Base-by-base conservation (phyloP, 345 rosid genomes). In the Kandelia obovata region DNA sequence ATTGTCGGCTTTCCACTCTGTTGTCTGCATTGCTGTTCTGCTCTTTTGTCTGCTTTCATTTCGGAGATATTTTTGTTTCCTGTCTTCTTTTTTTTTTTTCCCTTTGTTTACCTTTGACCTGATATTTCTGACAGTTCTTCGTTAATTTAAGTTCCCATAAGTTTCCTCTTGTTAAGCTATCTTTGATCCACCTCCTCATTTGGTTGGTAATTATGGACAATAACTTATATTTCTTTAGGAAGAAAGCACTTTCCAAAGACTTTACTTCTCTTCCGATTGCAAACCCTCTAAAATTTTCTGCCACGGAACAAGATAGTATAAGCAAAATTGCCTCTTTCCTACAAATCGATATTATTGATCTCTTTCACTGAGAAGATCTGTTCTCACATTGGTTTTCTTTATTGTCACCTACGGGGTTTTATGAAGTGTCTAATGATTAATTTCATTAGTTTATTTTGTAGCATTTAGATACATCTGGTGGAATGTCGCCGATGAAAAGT, bases 31-130 rank as follows among this genome's bases (percentile, higher is more conserved):
- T 21, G 21, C 21, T 21, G 21, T 21, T 21, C 21, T 21, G 21
- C 35, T 32, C 9, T 59, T 51, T 47, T 69, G 53, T 69, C 52
- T 47, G 53, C 69, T 21, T 49, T 15, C 6, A 13, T 66, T 66
- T 66, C 34, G 1, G 30, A 21, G 11, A 5, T 51, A 7, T 20
- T 28, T 53, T 32, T 66, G 35, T 32, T 32, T 32, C 35, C 2
- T 28, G 37, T 43, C n/a, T 21, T n/a, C n/a, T 21, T 61, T 58
- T 68, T 21, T 25, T 5, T 7, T 2, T 30, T 7, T 5, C 7
- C 35, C 35, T 68, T 30, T 11, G 2, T 28, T 35, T 7, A 13
- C 61, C 5, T 3, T 15, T n/a, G 43, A 68, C 39, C 31, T 47
- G 27, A 30, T 47, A 28, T 55, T 7, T 55, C 28, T 7, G 26